Base-by-base conservation (phyloP, 2,329 filamentous ascomycete species). In the Fusarium solani-melongenae region DNA sequence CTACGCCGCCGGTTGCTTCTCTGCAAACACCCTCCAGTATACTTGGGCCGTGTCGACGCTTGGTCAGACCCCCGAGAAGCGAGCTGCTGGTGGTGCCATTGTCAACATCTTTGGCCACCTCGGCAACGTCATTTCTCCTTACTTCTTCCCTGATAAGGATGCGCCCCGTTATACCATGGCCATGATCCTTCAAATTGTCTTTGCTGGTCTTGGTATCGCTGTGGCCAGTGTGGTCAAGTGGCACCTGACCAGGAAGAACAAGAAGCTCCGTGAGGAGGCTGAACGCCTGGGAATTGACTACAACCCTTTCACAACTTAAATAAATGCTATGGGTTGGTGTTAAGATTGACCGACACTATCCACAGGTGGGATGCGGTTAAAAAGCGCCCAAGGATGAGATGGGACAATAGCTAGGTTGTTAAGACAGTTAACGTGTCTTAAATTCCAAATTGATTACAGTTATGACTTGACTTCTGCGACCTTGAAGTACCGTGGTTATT, bases 61-160 rank as follows among this genome's bases (percentile, higher is more conserved):
- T 10, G 78, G 77, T 24, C 76, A 80, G 34, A 83, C 83, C 0
- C 81, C 82, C 0, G 82, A 84, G 73, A 84, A 84, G 76, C 78
- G 80, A 11, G 82, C 83, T 1, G 71, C 69, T 15, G 81, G 80
- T 6, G 78, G 77, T 7, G 79, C 82, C 2, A 79, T 84, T 0
- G 78, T 83, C 22, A 84, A 83, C 53, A 75, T 84, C 8, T 69
- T 83, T 20, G 78, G 77, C 0, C 82, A 84, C 55, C 55, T 84
- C 2, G 82, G 82, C 1, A 84, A 82, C 10, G 79, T 85, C n/a
- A 82, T 80, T 62, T 82, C 79, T 1, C 83, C 83, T 2, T 85
- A 84, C 62, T 81, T 85, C 62, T 84, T 84, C 69, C 67, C 76
- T 0, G 70, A 75, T 0, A 71, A 64, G 24, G 79, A 82, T 15